Conservation (phyloP, 148 eudicot genomes). For the Pharnaceum exiguum region DNA sequence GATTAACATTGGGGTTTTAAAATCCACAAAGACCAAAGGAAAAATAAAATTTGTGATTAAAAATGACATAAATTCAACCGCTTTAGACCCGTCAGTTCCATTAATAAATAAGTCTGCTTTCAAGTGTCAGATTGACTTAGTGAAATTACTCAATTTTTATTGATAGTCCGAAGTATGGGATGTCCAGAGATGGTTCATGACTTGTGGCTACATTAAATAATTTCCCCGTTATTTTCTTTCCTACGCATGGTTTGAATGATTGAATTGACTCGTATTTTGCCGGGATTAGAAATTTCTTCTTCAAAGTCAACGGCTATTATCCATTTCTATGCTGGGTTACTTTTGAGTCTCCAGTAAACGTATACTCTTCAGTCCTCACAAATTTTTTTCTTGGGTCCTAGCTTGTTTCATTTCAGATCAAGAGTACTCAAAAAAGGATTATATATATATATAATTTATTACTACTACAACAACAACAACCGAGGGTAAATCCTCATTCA, state of each 20-base stretch:
- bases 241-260: neutral
- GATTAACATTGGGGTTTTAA: no score
- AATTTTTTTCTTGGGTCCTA: neutral
- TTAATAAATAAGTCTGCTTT: neutral
- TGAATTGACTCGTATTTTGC: constrained; percentile 11
- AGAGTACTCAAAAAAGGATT: no score
- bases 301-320: neutral
- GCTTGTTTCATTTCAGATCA: no score
- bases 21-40: no score
- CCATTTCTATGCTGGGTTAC: neutral
- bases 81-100: neutral
- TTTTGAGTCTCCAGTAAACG: constrained; percentile 8
- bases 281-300: neutral
- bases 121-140: neutral
- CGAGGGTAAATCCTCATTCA: no score
- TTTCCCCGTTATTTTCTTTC: neutral
- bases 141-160: neutral
- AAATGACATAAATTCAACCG: no score
- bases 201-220: neutral
- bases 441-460: no score
- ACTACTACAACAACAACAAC: no score
- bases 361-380: neutral
- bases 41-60: no score
- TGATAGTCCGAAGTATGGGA: neutral
- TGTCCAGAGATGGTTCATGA: no score